phyloP scores from a whole-genome alignment of 345 rosid genomes.

The Eutrema japonicum region DNA sequence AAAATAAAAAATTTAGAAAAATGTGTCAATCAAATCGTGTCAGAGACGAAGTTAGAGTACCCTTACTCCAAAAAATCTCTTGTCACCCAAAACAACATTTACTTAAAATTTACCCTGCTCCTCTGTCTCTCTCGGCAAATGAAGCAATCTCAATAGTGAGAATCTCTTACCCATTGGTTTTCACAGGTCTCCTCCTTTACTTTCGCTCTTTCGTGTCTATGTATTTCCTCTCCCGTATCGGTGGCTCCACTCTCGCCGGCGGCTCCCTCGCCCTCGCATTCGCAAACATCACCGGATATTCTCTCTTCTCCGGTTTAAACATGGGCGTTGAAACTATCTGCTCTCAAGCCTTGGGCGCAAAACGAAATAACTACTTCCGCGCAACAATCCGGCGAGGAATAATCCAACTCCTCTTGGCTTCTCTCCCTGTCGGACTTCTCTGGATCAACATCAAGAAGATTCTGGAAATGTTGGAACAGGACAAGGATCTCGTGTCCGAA shows the following conservation, averaged over 20 bases:
- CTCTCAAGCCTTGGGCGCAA: slow-evolving; percentile 88
- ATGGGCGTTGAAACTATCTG: slow-evolving; percentile 95
- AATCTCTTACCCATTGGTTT: slow-evolving; percentile 71
- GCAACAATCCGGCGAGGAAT: slow-evolving; percentile 70
- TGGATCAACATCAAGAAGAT: slow-evolving; percentile 80
- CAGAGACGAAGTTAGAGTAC: slow-evolving; percentile 28
- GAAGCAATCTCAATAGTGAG: slow-evolving; percentile 60
- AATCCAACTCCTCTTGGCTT: slow-evolving; percentile 58
- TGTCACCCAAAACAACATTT: slow-evolving; percentile 12
- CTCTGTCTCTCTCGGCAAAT: slow-evolving; percentile 40
- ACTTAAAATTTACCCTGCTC: slow-evolving; percentile 14
- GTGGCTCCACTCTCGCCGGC: slow-evolving; percentile 73
- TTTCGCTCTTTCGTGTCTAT: slow-evolving; percentile 85
- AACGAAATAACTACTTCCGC: slow-evolving; percentile 56
- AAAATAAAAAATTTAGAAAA: background rate
- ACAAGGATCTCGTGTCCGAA: slow-evolving; percentile 55
- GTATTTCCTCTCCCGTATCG: slow-evolving; percentile 75
- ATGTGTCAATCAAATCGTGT: slow-evolving; percentile 35
- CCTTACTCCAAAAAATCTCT: slow-evolving; percentile 28
- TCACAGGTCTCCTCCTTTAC: slow-evolving; percentile 77
- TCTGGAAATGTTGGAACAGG: slow-evolving; percentile 65
- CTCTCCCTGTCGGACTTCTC: slow-evolving; percentile 66
- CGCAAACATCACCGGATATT: slow-evolving; percentile 90
- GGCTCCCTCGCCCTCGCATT: slow-evolving; percentile 88
- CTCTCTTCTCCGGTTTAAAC: slow-evolving; percentile 85